Evolutionary conservation across 2,329 filamentous ascomycete genomes (phyloP), one percentile per base, ranked within the genome.

Genomic region (Fusarium sororula): DNA sequence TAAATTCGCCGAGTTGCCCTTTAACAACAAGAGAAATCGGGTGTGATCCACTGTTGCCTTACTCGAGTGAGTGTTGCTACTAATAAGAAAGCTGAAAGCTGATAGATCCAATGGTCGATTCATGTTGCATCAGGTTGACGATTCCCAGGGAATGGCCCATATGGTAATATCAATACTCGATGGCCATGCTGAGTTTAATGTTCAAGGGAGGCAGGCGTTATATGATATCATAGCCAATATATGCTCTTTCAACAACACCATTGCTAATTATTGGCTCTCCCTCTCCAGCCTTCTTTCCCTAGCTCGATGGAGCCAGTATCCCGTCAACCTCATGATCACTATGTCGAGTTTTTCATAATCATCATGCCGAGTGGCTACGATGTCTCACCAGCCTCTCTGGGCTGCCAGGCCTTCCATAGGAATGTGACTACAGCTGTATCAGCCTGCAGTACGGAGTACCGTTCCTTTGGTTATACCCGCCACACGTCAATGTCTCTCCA

Each of bases 401-500:
- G 50, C 68, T 57, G 45, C 45, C 56, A 56, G 53, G 58, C 77
- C 75, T 74, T 66, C 53, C 68, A 55, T 59, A 74, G 79, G 79
- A 81, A 81, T 80, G 79, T 50, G 54, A 39, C 45, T 28, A 63
- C 57, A 55, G 68, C 59, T 39, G 71, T 75, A 60, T 71, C 72
- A 72, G 66, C 75, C 68, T 65, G 30, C 56, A 35, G 32, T 32
- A 32, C 32, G 32, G 32, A 53, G 56, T 26, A 63, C 53, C 57
- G 48, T 58, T 68, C 37, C 51, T 66, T 42, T 60, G 30, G 63
- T 53, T 61, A 66, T 62, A 55, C 63, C 73, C 58, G 70, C 75
- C 74, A 77, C 58, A 62, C 42, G 41, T 68, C 51, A 47, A 39
- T 53, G 56, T 38, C 58, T 60, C 30, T 53, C 63, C 41, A 47